Evolutionary conservation across 192 early-diverging fungal genomes (phyloP), one percentile per base, ranked within the genome.

Genomic region (Coemansia sp.): DNA sequence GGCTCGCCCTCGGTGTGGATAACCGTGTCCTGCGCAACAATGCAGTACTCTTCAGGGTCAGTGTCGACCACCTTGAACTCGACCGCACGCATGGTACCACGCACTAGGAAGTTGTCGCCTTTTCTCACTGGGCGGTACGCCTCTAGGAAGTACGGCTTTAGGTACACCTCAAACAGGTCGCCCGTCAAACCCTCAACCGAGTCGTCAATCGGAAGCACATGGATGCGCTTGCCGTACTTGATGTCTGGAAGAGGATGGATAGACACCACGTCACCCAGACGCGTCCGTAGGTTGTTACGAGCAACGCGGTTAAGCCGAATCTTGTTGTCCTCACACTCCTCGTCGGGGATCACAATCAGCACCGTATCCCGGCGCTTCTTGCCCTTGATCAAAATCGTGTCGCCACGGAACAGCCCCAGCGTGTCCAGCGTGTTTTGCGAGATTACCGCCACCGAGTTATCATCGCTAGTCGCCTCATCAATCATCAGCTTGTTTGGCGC

Each of bases 401-500:
- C 97, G 63, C 95, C 97, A 67, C 94, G 82, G 86, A 99, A 99
- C 60, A 99, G 86, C 48, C 87, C 84, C 50, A 99, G 87, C 51
- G 79, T 85, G 66, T 99, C 96, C 84, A 99, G 94, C 22, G 96
- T 98, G 57, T 88, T 91, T 23, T 91, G 91, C 41, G 89, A 92
- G 58, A 99, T 83, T 39, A 90, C 84, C 59, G 91, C 87, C 21
- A 99, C 93, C 19, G 97, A 99, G 83, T 96, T 98, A 84, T 99
- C 97, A 69, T 98, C 96, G 72, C 91, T 97, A 62, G 87, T 90
- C 29, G 94, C 93, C 67, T 98, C 96, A 73, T 98, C 97, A 25
- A 99, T 93, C 83, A 99, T 92, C 54, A 99, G 82, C 86, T 99
- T 99, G 86, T 99, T 99, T n/a, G 93, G 93, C 41, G 95, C 90